phyloP scores from a whole-genome alignment of 23 red algal species.

The Chondrus crispus region DNA sequence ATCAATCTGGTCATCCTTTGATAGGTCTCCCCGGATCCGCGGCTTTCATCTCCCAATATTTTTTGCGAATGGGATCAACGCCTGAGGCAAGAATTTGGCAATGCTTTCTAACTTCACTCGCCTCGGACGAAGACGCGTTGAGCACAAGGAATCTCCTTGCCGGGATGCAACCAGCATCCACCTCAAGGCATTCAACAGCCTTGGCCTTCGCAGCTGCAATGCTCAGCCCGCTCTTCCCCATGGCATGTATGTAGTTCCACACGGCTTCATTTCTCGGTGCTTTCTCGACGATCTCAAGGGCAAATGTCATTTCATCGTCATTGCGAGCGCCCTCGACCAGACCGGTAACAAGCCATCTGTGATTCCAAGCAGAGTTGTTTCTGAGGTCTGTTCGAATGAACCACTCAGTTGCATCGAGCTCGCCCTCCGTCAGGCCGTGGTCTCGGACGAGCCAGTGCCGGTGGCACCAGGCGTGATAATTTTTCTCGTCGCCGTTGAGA shows the following conservation, averaged over 20 bases:
- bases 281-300: slow-evolving; percentile 1
- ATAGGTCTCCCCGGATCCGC: too few species aligned
- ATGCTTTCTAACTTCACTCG: not conserved
- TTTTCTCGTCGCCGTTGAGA: slow-evolving; percentile 72
- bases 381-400: slow-evolving; percentile 55
- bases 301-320: slow-evolving; percentile 28
- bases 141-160: not conserved
- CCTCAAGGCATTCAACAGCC: not conserved
- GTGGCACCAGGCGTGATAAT: slow-evolving; percentile 93
- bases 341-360: slow-evolving; percentile 63
- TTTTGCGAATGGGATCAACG: not conserved
- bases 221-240: not conserved
- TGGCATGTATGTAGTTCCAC: slow-evolving; percentile 55
- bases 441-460: slow-evolving; percentile 70
- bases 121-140: not conserved
- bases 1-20: too few species aligned
- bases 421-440: not conserved
- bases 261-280: slow-evolving; percentile 52
- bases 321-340: not conserved
- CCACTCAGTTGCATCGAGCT: slow-evolving; percentile 46
- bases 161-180: not conserved
- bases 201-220: not conserved
- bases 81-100: not conserved
- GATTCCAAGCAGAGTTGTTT: slow-evolving; percentile 91
- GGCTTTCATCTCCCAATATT: not conserved